Conservation (phyloP, 352 stramenopile species). For the Phytophthora macrochlamydospora region DNA sequence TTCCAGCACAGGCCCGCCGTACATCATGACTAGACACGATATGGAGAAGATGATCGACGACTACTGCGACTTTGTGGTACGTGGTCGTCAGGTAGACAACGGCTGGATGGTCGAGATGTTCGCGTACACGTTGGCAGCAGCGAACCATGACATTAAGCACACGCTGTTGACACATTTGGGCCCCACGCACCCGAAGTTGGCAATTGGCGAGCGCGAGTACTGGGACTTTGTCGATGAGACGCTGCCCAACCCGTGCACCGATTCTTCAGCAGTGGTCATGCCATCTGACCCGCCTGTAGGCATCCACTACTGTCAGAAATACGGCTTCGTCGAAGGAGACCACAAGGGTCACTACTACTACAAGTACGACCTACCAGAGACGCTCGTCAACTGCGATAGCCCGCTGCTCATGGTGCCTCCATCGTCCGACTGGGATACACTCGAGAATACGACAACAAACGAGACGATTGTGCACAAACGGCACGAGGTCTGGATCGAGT, state of each 20-base stretch:
- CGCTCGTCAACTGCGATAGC: slow-evolving; percentile 47
- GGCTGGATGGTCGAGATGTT: slow-evolving; percentile 72
- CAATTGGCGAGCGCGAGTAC: slow-evolving; percentile 34
- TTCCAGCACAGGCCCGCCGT: slow-evolving; percentile 52
- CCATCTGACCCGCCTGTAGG: slow-evolving; percentile 43
- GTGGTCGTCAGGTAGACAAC: slow-evolving; percentile 35
- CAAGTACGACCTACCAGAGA: slow-evolving; percentile 60
- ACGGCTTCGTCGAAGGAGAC: slow-evolving; percentile 47
- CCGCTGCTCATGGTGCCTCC: slow-evolving; percentile 48
- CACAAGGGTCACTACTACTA: slow-evolving; percentile 57
- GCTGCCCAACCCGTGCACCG: slow-evolving; percentile 45
- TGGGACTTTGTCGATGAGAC: slow-evolving; percentile 44
- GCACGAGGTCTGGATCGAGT: slow-evolving; percentile 50
- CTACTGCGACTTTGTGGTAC: slow-evolving; percentile 56
- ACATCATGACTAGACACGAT: slow-evolving; percentile 62
- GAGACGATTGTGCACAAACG: slow-evolving; percentile 30
- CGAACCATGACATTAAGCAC: slow-evolving; percentile 61
- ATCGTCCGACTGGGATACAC: slow-evolving; percentile 41
- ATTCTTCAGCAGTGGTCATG: slow-evolving; percentile 40
- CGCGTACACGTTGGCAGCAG: slow-evolving; percentile 50
- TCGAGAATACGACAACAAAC: slow-evolving; percentile 16
- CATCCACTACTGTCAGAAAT: slow-evolving; percentile 64
- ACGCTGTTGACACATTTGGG: slow-evolving; percentile 53
- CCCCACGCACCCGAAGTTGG: slow-evolving; percentile 45
- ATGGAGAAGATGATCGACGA: slow-evolving; percentile 53